Percentiles rank a stretch among this genome's conserved stretches.
Evolutionary conservation across 306 rosid genomes (phyloP).

Genomic region (Quillaja saponaria): DNA sequence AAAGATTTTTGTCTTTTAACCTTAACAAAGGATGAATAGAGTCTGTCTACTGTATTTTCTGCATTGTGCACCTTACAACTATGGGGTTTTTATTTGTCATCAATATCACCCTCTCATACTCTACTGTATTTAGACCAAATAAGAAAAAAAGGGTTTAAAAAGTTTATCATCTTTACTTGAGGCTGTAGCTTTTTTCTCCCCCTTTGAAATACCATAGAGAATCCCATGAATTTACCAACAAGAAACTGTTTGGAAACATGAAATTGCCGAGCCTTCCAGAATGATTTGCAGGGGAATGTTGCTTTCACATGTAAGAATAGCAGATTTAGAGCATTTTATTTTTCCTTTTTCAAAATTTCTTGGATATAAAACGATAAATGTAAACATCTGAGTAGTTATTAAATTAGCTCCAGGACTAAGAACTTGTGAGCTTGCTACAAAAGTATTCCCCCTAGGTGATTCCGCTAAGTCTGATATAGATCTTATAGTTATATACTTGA

Average conservation of each 20-base stretch:
- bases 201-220: too few relatives aligned
- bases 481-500: too few relatives aligned
- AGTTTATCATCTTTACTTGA: too few relatives aligned
- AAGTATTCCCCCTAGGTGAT: slow-evolving; percentile 4
- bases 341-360: background rate
- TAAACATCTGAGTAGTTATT: too few relatives aligned
- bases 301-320: background rate
- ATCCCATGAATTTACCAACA: too few relatives aligned
- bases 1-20: background rate
- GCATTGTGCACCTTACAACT: background rate
- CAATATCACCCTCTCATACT: slow-evolving; percentile 4
- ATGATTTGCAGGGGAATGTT: background rate
- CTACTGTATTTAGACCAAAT: background rate
- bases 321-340: background rate
- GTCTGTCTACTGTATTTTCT: background rate
- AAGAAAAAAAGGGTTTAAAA: too few relatives aligned
- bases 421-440: background rate
- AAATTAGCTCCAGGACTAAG: slow-evolving; percentile 1
- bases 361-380: background rate
- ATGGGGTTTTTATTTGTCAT: slow-evolving; percentile 11
- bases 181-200: too few relatives aligned
- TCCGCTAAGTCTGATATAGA: too few relatives aligned
- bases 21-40: slow-evolving; percentile 8
- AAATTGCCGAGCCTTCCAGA: slow-evolving; percentile 2
- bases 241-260: too few relatives aligned